Conservation (phyloP, 2,329 filamentous ascomycete species). For the Laburnicola sp. region DNA sequence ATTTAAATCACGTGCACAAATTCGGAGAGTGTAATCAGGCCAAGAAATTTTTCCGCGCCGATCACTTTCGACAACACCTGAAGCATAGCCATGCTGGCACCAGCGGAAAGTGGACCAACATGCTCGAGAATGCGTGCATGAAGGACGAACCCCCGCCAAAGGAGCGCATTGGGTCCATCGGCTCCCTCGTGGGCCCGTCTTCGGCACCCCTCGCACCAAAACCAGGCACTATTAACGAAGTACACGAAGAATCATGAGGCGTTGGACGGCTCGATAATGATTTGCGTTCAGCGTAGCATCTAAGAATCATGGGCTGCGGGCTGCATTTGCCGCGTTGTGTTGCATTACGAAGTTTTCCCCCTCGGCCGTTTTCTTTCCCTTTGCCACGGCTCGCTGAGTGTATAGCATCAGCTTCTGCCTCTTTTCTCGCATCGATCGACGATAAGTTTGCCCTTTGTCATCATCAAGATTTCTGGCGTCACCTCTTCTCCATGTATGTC, state of each 20-base stretch:
- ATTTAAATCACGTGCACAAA: slow-evolving; percentile 90
- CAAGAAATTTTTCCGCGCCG: slow-evolving; percentile 97
- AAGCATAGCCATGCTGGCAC: slow-evolving; percentile 97
- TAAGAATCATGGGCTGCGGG: slow-evolving; percentile 22
- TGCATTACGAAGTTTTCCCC: slow-evolving; percentile 12
- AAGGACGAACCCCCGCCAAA: slow-evolving; percentile 73
- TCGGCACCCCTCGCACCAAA: slow-evolving; percentile 36
- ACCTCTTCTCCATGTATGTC: slow-evolving; percentile 9
- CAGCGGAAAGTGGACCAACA: slow-evolving; percentile 98
- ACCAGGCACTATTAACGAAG: slow-evolving; percentile 44
- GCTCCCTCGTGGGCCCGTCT: slow-evolving; percentile 36
- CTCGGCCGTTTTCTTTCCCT: slow-evolving; percentile 10
- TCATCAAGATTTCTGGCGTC: slow-evolving; percentile 8
- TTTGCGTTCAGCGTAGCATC: slow-evolving; percentile 29
- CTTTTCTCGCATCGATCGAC: slow-evolving; percentile 12
- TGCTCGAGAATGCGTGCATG: slow-evolving; percentile 96
- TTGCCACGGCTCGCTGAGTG: not conserved
- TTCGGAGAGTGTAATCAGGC: slow-evolving; percentile 97
- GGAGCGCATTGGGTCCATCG: slow-evolving; percentile 41
- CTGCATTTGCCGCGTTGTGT: slow-evolving; percentile 18
- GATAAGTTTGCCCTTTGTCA: not conserved
- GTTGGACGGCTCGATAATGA: slow-evolving; percentile 14
- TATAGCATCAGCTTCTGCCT: not conserved
- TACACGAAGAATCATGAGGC: slow-evolving; percentile 44
- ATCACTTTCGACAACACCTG: slow-evolving; percentile 96